These are phyloP conservation scores for Pisolithus sp. DNA, from an alignment of 768 basidiomycete genomes.

Conservation along the genomic window DNA sequence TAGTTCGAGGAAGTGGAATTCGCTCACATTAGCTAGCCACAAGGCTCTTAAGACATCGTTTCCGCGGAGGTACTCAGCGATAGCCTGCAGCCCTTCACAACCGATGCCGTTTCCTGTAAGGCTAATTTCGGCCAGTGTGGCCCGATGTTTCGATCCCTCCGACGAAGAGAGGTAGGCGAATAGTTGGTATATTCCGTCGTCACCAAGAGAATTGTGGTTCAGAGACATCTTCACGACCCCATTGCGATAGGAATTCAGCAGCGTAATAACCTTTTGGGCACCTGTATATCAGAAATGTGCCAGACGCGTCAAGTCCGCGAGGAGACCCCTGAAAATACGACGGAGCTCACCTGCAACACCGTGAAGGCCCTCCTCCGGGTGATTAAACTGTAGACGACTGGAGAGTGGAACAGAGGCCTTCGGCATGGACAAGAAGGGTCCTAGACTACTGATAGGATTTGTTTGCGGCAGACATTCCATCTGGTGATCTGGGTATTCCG, in stretches of 20 bases:
- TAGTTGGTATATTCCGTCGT: conserved; percentile 48
- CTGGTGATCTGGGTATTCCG: background rate
- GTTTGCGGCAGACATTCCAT: background rate
- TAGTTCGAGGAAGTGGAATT: background rate
- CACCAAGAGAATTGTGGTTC: conserved; percentile 50
- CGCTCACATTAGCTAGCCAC: conserved; percentile 51
- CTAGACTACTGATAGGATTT: background rate
- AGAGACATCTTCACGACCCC: conserved; percentile 46
- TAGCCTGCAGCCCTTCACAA: conserved; percentile 44
- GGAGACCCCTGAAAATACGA: background rate
- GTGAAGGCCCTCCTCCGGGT: conserved; percentile 4
- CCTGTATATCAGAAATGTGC: conserved; percentile 29
- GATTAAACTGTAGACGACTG: background rate
- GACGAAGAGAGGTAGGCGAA: conserved; percentile 51
- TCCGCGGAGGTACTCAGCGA: conserved; percentile 44
- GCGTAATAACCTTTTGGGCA: conserved; percentile 44
- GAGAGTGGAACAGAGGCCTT: background rate
- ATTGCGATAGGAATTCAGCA: conserved; percentile 36
- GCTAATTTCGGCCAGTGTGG: conserved; percentile 43
- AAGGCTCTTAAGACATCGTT: conserved; percentile 41
- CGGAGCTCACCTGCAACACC: conserved; percentile 15
- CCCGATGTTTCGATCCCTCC: conserved; percentile 38
- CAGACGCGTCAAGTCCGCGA: background rate
- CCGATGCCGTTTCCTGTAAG: conserved; percentile 52
- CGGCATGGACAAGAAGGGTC: background rate